Percentiles rank a stretch among this genome's conserved stretches.
Conservation (phyloP, 2,329 filamentous ascomycete species). For the Tolypocladium album region DNA sequence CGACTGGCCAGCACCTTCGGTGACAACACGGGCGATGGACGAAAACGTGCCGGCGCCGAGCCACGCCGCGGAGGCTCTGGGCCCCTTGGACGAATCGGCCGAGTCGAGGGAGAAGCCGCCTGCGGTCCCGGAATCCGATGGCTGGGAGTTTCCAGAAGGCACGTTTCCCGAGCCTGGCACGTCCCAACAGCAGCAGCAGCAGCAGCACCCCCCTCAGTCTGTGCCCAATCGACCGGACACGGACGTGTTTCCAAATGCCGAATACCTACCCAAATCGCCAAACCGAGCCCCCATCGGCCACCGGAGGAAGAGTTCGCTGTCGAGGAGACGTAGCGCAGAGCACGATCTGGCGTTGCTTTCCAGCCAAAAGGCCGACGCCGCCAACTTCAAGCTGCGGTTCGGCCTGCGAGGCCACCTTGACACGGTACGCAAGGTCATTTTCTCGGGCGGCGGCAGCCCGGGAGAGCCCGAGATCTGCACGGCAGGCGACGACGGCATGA, state of each 20-base stretch:
- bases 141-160: slow-evolving; percentile 87
- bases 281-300: slow-evolving; percentile 58
- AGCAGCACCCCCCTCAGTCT: slow-evolving; percentile 24
- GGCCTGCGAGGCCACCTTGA: slow-evolving; percentile 87
- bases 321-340: slow-evolving; percentile 60
- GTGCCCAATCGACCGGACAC: slow-evolving; percentile 64
- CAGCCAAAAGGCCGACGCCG: slow-evolving; percentile 53
- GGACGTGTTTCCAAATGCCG: slow-evolving; percentile 76
- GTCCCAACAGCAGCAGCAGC: slow-evolving; percentile 20
- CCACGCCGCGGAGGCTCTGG: slow-evolving; percentile 27
- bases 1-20: slow-evolving; percentile 23
- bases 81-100: slow-evolving; percentile 26
- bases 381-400: slow-evolving; percentile 86
- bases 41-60: slow-evolving; percentile 21
- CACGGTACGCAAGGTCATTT: slow-evolving; percentile 88
- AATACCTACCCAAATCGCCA: slow-evolving; percentile 72
- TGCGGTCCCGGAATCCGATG: slow-evolving; percentile 49
- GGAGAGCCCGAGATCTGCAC: slow-evolving; percentile 96
- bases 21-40: slow-evolving; percentile 23
- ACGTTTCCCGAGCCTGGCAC: slow-evolving; percentile 46
- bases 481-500: slow-evolving; percentile 85
- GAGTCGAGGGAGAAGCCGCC: slow-evolving; percentile 35
- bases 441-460: slow-evolving; percentile 90
- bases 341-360: slow-evolving; percentile 44
- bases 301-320: slow-evolving; percentile 71